Conservation (phyloP, 2,329 filamentous ascomycete species). For the Botrytis pseudocinerea region DNA sequence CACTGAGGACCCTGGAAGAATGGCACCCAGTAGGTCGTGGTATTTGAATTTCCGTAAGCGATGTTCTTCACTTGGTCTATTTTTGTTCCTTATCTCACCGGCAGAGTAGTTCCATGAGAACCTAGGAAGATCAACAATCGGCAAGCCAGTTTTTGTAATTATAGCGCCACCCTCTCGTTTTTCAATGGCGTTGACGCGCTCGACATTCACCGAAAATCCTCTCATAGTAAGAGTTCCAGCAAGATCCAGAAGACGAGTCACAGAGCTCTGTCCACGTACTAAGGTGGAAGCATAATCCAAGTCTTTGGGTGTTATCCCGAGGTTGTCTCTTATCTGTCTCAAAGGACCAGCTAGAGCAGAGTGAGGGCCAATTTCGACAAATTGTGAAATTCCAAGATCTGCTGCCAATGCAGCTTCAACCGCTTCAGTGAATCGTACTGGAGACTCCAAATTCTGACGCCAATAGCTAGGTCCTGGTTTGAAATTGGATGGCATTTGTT, state of each 20-base stretch:
- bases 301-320: conserved; percentile 25
- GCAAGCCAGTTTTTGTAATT: background rate
- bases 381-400: background rate
- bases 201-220: conserved; percentile 20
- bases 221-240: conserved; percentile 24
- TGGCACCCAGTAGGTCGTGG: conserved; percentile 52
- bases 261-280: conserved; percentile 17
- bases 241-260: conserved; percentile 17
- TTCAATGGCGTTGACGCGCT: conserved; percentile 39
- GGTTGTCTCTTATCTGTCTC: conserved; percentile 21
- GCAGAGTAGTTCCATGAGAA: conserved; percentile 51
- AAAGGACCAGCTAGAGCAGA: conserved; percentile 25
- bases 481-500: background rate
- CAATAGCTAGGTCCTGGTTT: conserved; percentile 24
- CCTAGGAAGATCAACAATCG: conserved; percentile 39
- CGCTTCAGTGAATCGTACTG: conserved; percentile 26
- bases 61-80: conserved; percentile 50
- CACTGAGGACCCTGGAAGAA: conserved; percentile 41
- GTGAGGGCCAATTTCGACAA: conserved; percentile 30
- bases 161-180: background rate
- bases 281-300: conserved; percentile 37
- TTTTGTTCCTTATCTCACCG: background rate
- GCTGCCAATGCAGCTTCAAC: conserved; percentile 6
- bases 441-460: conserved; percentile 26
- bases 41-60: conserved; percentile 49